Evolutionary conservation across 371 early-diverging fungal species (phyloP).

Genomic region (Mortierella sp.): DNA sequence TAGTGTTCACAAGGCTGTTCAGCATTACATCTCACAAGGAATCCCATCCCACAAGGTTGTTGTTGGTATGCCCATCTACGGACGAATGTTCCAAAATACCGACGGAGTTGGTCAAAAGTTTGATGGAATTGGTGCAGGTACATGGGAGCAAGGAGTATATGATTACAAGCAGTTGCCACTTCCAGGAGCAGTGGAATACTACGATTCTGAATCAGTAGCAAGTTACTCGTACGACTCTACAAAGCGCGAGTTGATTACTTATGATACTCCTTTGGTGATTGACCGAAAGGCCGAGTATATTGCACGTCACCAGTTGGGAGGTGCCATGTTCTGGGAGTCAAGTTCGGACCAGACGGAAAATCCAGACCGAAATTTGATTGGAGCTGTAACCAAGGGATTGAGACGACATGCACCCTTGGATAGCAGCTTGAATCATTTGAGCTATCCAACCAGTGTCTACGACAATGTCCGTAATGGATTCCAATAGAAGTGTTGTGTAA

Average conservation of each 20-base stretch:
- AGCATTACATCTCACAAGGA: conserved; percentile 74
- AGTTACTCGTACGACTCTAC: conserved; percentile 80
- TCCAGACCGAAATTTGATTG: conserved; percentile 63
- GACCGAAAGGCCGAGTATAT: conserved; percentile 83
- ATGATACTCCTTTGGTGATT: conserved; percentile 80
- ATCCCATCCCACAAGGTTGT: conserved; percentile 85
- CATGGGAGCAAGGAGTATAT: conserved; percentile 89
- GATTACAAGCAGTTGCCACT: conserved; percentile 81
- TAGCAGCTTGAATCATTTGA: conserved; percentile 60
- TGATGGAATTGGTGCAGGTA: conserved; percentile 75
- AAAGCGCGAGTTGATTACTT: conserved; percentile 79
- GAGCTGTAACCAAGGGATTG: conserved; percentile 53
- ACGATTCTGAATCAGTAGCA: conserved; percentile 78
- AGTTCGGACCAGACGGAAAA: conserved; percentile 68
- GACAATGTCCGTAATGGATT: conserved; percentile 63
- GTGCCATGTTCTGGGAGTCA: conserved; percentile 91
- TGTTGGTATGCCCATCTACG: conserved; percentile 86
- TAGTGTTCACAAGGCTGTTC: conserved; percentile 76
- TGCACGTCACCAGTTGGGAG: conserved; percentile 72
- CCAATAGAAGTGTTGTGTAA: conserved; percentile 13
- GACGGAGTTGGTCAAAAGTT: conserved; percentile 70
- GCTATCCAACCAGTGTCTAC: conserved; percentile 64
- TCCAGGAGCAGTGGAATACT: conserved; percentile 72
- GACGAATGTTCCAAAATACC: conserved; percentile 88
- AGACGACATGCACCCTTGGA: conserved; percentile 56